phyloP scores from a whole-genome alignment of 2,329 filamentous ascomycete species.

The Colletotrichum truncatum region DNA sequence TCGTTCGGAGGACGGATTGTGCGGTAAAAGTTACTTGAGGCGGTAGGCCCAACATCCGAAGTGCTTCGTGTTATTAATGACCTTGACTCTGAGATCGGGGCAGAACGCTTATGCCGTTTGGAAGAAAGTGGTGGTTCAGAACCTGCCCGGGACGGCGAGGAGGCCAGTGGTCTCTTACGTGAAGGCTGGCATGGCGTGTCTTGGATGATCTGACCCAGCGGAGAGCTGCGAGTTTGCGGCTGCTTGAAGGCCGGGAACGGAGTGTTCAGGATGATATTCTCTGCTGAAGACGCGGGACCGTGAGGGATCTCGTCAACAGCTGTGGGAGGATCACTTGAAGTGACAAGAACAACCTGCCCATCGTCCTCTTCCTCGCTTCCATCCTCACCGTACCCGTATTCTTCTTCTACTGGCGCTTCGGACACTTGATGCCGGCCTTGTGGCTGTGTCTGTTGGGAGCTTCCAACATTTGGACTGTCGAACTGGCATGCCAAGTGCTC shows the following conservation, averaged over 20 bases:
- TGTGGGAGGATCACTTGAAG: slow-evolving; percentile 38
- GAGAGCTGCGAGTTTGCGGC: background rate
- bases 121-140: slow-evolving; percentile 42
- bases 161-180: slow-evolving; percentile 2
- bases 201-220: slow-evolving; percentile 13
- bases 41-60: slow-evolving; percentile 41
- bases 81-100: slow-evolving; percentile 25
- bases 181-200: slow-evolving; percentile 18
- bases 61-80: slow-evolving; percentile 40
- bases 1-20: slow-evolving; percentile 27
- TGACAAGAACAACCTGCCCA: slow-evolving; percentile 44
- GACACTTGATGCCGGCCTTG: background rate
- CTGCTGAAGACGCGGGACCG: slow-evolving; percentile 21
- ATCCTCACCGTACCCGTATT: background rate
- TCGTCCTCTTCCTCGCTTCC: slow-evolving; percentile 7
- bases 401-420: background rate
- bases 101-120: slow-evolving; percentile 36
- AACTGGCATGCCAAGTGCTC: slow-evolving; percentile 46
- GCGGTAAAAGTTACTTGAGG: slow-evolving; percentile 31
- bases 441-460: background rate
- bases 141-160: slow-evolving; percentile 35
- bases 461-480: background rate
- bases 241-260: slow-evolving; percentile 20
- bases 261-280: slow-evolving; percentile 16
- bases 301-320: background rate